Evolutionary conservation across 2,329 filamentous ascomycete genomes (phyloP), one percentile per base, ranked within the genome.

Genomic region (Pseudocercospora macadamiae): DNA sequence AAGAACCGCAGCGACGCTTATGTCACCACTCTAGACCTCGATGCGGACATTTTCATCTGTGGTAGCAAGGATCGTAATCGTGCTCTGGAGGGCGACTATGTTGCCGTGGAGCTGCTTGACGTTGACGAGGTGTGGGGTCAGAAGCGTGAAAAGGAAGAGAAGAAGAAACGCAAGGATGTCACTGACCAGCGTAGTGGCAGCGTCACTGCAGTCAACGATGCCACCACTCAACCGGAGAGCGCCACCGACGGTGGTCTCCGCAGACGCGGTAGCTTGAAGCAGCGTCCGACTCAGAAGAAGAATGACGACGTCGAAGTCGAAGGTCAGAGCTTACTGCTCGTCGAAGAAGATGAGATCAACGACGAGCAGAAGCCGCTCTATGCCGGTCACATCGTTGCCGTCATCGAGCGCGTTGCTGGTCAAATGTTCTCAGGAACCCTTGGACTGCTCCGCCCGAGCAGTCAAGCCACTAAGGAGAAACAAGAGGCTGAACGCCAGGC

Each of bases 151-250:
- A 99, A 99, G 76, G 95, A 99, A 78, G 95, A 99, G 76, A 99
- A 99, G 85, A 99, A 99, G 86, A 99, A 97, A 82, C 90, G 95
- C 75, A 99, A 99, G 82, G 95, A 99, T 72, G 96, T 97, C 60
- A 96, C 92, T 30, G 95, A 97, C 73, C 93, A 91, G 59, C 88
- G 93, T 65, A 88, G 88, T 65, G 89, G 89, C 63, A 89, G 85
- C 65, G 90, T 86, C 70, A 89, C 89, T 64, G 71, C 73, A 44
- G 87, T 87, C 62, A 87, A 84, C 69, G 83, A 86, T 63, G 79
- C 79, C 19, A 82, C 79, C 18, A 81, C 79, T 19, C 74, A 86
- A 79, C 78, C 79, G 72, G 73, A 84, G 77, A 75, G 73, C 84
- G 82, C 82, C 54, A 80, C 82, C 55, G 93, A 97, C 69, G 92